Evolutionary conservation across 352 stramenopile genomes (phyloP).

Genomic region (Phytophthora aleatoria): DNA sequence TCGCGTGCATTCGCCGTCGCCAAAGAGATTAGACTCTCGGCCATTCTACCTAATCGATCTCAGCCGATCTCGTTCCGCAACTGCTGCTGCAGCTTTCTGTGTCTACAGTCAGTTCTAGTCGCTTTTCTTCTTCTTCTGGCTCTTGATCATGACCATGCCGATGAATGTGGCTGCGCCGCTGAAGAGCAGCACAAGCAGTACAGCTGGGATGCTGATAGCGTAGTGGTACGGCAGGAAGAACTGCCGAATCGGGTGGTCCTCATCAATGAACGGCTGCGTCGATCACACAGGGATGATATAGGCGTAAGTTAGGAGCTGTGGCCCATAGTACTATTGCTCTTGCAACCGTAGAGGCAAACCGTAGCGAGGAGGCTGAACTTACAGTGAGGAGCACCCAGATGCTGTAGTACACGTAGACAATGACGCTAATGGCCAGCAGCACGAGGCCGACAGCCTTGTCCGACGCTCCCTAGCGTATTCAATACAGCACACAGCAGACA

Average conservation of each 20-base stretch:
- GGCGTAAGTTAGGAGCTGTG: neutral
- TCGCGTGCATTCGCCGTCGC: slow-evolving; percentile 21
- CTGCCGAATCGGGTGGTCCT: slow-evolving; percentile 73
- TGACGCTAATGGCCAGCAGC: slow-evolving; percentile 78
- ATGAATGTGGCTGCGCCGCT: slow-evolving; percentile 86
- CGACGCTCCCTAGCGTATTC: slow-evolving; percentile 48
- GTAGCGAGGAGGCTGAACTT: slow-evolving; percentile 3
- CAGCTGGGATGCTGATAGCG: slow-evolving; percentile 85
- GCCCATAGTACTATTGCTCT: neutral
- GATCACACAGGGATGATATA: neutral
- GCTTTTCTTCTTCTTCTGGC: slow-evolving; percentile 78
- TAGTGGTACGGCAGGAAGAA: slow-evolving; percentile 91
- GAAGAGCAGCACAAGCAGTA: slow-evolving; percentile 88
- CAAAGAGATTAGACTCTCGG: slow-evolving; percentile 11
- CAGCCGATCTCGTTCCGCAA: no score
- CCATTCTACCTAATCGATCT: neutral
- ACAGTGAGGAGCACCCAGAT: slow-evolving; percentile 92
- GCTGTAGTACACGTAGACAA: slow-evolving; percentile 93
- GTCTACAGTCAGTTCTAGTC: slow-evolving; percentile 22
- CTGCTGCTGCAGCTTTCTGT: neutral
- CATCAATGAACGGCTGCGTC: slow-evolving; percentile 87
- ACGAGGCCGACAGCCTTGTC: slow-evolving; percentile 83
- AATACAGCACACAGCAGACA: neutral
- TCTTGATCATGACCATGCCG: slow-evolving; percentile 90
- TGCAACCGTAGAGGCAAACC: neutral